Evolutionary conservation across 2,329 filamentous ascomycete genomes (phyloP), one percentile per base, ranked within the genome.

Genomic region (Golovinomyces cichoracearum): DNA sequence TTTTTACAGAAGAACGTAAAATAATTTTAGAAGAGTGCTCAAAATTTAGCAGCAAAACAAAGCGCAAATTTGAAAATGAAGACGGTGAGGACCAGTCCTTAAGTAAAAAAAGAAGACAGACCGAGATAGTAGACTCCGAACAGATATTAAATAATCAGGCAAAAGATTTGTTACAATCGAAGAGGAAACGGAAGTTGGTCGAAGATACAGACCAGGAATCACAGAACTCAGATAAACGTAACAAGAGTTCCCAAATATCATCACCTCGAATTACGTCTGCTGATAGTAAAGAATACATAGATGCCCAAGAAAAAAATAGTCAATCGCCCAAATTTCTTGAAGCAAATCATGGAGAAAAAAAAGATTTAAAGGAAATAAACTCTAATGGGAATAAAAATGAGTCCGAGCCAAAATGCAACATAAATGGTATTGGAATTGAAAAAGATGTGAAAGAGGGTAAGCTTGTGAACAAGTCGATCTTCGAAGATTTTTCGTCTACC

Each of bases 21-120:
- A 45, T 42, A 10, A 55, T 58, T 17, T 26, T 56, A 1, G 29
- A 37, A 17, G 48, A 42, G 21, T 49, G 13, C 37, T 33, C 45
- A 47, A 33, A n/a, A 13, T 13, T 27, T 29, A 25, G 31, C 3
- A 37, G 17, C 13, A 21, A 49, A 1, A 49, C 52, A 42, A 57
- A 58, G 48, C 52, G 57, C n/a, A 56, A 56, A 40, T 42, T 26
- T 17, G 10, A 23, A 25, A 4, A 49, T 26, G 44, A 48, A 26
- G 48, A 54, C 33, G 51, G 53, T 19, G 52, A 54, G 29, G 50
- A 53, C 9, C 49, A 54, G 38, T 53, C 54, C 19, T 56, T 53
- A 25, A 50, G 51, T n/a, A 56, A 54, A 40, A 53, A 53, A 6
- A 55, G 37, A 26, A 60, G 60, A 50, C 52, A 54, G 37, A 42